Conservation (phyloP, 371 early-diverging fungal genomes). For the Mucor circinelloides region DNA sequence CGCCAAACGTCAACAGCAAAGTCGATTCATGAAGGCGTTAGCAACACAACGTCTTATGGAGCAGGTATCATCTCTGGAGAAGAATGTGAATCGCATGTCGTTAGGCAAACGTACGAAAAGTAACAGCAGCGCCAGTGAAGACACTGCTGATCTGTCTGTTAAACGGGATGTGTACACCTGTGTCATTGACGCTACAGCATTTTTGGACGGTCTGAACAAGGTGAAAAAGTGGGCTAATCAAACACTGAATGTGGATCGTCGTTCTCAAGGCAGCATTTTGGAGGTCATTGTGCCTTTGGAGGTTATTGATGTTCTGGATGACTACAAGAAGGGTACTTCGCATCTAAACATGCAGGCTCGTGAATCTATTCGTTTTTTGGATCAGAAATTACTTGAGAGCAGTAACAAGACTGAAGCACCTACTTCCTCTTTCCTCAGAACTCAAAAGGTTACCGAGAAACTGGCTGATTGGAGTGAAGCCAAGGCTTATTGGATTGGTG, state of each 20-base stretch:
- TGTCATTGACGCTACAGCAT: constrained; percentile 57
- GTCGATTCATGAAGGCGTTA: constrained; percentile 62
- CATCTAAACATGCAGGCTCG: constrained; percentile 67
- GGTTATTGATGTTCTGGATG: constrained; percentile 71
- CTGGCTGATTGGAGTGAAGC: constrained; percentile 56
- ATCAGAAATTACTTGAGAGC: constrained; percentile 49
- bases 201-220: constrained; percentile 49
- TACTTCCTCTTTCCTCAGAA: constrained; percentile 38
- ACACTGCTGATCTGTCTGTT: not conserved
- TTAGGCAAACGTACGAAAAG: constrained; percentile 5
- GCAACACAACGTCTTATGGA: constrained; percentile 67
- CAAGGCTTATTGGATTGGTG: constrained; percentile 52
- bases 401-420: constrained; percentile 5
- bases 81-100: constrained; percentile 47
- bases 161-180: constrained; percentile 35
- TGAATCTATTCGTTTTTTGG: constrained; percentile 79
- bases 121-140: not conserved
- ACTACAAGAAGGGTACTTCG: constrained; percentile 69
- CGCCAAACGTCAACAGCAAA: constrained; percentile 59
- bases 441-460: constrained; percentile 52
- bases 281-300: constrained; percentile 65
- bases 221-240: constrained; percentile 59
- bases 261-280: constrained; percentile 37
- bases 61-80: constrained; percentile 64
- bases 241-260: constrained; percentile 29